Evolutionary conservation across 352 stramenopile genomes (phyloP).

Genomic region (Phytopythium helicoides): DNA sequence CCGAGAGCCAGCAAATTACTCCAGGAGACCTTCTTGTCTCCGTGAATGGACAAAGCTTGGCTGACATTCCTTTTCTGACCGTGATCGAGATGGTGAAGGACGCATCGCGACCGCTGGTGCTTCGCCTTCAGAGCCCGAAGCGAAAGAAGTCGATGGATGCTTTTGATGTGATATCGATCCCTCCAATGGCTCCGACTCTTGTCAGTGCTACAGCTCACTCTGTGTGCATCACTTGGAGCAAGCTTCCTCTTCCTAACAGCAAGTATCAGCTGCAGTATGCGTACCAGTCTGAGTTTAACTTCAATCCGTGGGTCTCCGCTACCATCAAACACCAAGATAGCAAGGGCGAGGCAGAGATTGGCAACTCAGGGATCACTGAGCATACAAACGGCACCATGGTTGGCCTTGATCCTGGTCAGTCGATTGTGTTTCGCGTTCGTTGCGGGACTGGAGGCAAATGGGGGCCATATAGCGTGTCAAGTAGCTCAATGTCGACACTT

Average conservation of each 20-base stretch:
- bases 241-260: slow-evolving; percentile 26
- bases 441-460: slow-evolving; percentile 54
- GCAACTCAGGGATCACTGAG: slow-evolving; percentile 38
- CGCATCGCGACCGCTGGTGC: slow-evolving; percentile 53
- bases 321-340: slow-evolving; percentile 46
- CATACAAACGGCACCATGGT: slow-evolving; percentile 68
- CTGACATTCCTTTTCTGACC: slow-evolving; percentile 56
- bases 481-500: slow-evolving; percentile 48
- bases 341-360: slow-evolving; percentile 26
- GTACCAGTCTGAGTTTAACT: slow-evolving; percentile 54
- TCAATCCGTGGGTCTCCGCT: slow-evolving; percentile 52
- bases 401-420: slow-evolving; percentile 48
- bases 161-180: slow-evolving; percentile 56
- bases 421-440: slow-evolving; percentile 62
- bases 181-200: slow-evolving; percentile 56
- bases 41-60: slow-evolving; percentile 71
- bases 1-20: slow-evolving; percentile 59
- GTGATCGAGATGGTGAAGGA: slow-evolving; percentile 82
- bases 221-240: slow-evolving; percentile 61
- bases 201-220: slow-evolving; percentile 62
- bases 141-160: slow-evolving; percentile 39
- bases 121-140: slow-evolving; percentile 68
- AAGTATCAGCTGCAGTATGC: slow-evolving; percentile 69
- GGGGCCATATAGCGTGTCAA: slow-evolving; percentile 69
- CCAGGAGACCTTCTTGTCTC: slow-evolving; percentile 71